Evolutionary conservation across 768 basidiomycete genomes (phyloP).

Genomic region (Russula sp.): DNA sequence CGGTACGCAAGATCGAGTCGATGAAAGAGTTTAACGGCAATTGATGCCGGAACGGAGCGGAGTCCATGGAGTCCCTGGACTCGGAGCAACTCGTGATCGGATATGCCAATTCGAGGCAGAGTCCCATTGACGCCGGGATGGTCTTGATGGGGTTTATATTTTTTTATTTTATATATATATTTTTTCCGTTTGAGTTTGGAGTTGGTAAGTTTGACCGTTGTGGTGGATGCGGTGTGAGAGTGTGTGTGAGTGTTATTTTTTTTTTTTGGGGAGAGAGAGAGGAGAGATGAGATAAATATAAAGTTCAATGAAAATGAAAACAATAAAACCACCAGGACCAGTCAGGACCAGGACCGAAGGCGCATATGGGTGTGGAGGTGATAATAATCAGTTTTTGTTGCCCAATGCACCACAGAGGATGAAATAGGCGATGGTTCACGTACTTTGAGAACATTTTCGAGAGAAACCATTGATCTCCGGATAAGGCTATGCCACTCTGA

Average conservation of each 20-base stretch:
- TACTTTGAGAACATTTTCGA: slow-evolving; percentile 75
- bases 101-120: slow-evolving; percentile 84
- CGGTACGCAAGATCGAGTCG: slow-evolving; percentile 78
- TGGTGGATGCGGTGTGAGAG: background rate
- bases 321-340: slow-evolving; percentile 10
- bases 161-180: background rate
- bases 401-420: slow-evolving; percentile 6
- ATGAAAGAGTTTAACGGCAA: slow-evolving; percentile 78
- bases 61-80: slow-evolving; percentile 39
- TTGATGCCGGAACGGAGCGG: slow-evolving; percentile 47
- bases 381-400: slow-evolving; percentile 18
- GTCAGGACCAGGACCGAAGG: slow-evolving; percentile 9
- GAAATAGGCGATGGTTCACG: slow-evolving; percentile 24
- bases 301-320: slow-evolving; percentile 27
- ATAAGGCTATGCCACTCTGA: slow-evolving; percentile 50
- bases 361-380: background rate
- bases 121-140: slow-evolving; percentile 59
- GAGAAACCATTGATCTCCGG: slow-evolving; percentile 60
- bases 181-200: too few relatives aligned
- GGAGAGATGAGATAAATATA: slow-evolving; percentile 6
- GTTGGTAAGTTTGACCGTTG: background rate
- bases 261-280: background rate
- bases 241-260: slow-evolving; percentile 1
- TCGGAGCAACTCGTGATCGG: slow-evolving; percentile 45
- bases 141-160: slow-evolving; percentile 41